Conservation (phyloP, 805 yeast genomes). For the Lipomyces oligophaga region DNA sequence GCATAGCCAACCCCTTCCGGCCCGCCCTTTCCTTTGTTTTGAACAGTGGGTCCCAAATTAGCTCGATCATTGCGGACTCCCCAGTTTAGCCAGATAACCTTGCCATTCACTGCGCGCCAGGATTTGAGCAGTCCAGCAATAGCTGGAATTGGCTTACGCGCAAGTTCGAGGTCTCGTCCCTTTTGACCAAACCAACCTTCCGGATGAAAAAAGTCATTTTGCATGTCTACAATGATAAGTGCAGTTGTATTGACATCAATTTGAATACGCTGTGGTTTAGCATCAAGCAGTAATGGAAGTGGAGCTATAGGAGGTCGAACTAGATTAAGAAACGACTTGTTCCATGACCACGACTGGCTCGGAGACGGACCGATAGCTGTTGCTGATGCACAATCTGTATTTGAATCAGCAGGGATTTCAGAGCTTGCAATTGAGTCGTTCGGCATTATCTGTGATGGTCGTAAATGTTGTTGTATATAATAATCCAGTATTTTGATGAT, state of each 20-base stretch:
- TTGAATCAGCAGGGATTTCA: no score
- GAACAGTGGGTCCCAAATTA: conserved; percentile 16
- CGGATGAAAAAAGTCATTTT: conserved; percentile 24
- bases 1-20: conserved; percentile 20
- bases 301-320: no score
- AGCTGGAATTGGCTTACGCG: conserved; percentile 11
- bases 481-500: no score
- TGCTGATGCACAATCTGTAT: no score
- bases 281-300: no score
- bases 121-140: conserved; percentile 14
- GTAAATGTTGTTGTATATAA: no score
- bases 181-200: conserved; percentile 25
- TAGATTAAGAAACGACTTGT: no score
- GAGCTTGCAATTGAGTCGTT: no score
- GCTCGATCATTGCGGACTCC: conserved; percentile 22
- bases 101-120: conserved; percentile 8
- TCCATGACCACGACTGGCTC: no score
- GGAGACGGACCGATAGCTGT: no score
- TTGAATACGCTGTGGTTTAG: conserved; percentile 13
- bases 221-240: conserved; percentile 26
- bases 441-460: no score
- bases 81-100: conserved; percentile 27
- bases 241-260: conserved; percentile 21
- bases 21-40: conserved; percentile 13
- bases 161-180: conserved; percentile 10